These are phyloP conservation scores for Xylaria palmicola DNA, from an alignment of 495 filamentous ascomycete genomes.

Conservation along the genomic window DNA sequence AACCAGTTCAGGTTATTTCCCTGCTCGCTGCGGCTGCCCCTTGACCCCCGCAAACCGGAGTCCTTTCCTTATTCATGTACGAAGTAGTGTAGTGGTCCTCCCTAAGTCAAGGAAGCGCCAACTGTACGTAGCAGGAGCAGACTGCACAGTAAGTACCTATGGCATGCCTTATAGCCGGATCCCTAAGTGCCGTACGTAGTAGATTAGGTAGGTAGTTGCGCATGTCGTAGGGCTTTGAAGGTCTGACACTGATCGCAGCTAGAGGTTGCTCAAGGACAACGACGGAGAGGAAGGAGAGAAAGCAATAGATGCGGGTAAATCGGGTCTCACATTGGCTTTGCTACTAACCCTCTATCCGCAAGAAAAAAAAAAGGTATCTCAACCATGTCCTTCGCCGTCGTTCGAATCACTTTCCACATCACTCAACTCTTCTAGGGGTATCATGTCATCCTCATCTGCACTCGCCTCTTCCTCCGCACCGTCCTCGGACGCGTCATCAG, in stretches of 20 bases:
- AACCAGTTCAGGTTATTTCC: too few relatives aligned
- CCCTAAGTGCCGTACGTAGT: too few relatives aligned
- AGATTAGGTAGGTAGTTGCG: too few relatives aligned
- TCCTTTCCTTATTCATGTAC: too few relatives aligned
- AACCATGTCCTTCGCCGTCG: slow-evolving; percentile 34
- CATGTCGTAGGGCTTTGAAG: too few relatives aligned
- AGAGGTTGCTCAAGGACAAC: neutral
- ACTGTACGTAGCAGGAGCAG: too few relatives aligned
- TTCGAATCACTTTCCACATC: slow-evolving; percentile 45
- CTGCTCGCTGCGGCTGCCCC: too few relatives aligned
- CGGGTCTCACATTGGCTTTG: slow-evolving; percentile 9
- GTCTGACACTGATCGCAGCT: neutral
- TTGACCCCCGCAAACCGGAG: too few relatives aligned
- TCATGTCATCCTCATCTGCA: slow-evolving; percentile 48
- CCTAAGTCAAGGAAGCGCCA: too few relatives aligned
- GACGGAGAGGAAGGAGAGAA: neutral
- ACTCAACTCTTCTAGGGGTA: slow-evolving; percentile 51
- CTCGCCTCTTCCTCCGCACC: slow-evolving; percentile 38
- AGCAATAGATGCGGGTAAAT: neutral
- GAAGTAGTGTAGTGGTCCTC: too few relatives aligned
- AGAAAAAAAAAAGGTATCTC: slow-evolving; percentile 9
- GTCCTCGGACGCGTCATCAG: neutral
- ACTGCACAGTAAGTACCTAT: too few relatives aligned
- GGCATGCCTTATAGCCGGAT: too few relatives aligned
- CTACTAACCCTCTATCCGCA: slow-evolving; percentile 7